A percentile compares a stretch with the other conserved stretches of the same genome.
Evolutionary conservation across 768 basidiomycete genomes (phyloP).

Genomic region (Candolleomyces eurysporus): DNA sequence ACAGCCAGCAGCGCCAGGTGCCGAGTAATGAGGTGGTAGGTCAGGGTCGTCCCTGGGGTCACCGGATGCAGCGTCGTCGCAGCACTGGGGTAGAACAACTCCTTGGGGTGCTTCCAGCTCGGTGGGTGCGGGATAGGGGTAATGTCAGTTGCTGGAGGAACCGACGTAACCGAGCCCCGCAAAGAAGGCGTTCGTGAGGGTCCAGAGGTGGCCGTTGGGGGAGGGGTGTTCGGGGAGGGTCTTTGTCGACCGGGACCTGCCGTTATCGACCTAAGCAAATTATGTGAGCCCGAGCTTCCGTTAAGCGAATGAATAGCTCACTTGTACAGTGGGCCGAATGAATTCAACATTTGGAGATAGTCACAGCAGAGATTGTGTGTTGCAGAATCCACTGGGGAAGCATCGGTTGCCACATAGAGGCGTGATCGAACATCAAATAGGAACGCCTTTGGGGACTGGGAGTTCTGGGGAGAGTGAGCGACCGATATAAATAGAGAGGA

Average conservation of each 20-base stretch:
- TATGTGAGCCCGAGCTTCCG: neutral
- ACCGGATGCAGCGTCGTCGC: slow-evolving; percentile 60
- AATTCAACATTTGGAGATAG: slow-evolving; percentile 82
- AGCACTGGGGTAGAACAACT: slow-evolving; percentile 67
- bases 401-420: slow-evolving; percentile 91
- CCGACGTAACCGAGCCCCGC: slow-evolving; percentile 15
- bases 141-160: slow-evolving; percentile 15
- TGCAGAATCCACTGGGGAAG: slow-evolving; percentile 84
- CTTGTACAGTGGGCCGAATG: slow-evolving; percentile 87
- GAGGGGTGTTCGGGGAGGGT: slow-evolving; percentile 5
- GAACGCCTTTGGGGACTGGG: slow-evolving; percentile 91
- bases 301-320: slow-evolving; percentile 27
- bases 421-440: slow-evolving; percentile 85
- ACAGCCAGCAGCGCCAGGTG: slow-evolving; percentile 70
- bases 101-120: slow-evolving; percentile 29
- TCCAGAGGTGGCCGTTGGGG: slow-evolving; percentile 24
- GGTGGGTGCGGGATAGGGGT: slow-evolving; percentile 13
- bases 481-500: neutral
- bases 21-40: slow-evolving; percentile 78
- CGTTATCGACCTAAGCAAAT: slow-evolving; percentile 8
- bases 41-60: slow-evolving; percentile 69
- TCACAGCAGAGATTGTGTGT: slow-evolving; percentile 91
- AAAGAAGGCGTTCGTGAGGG: slow-evolving; percentile 19
- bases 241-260: slow-evolving; percentile 2
- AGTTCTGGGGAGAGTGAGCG: slow-evolving; percentile 55